Percentiles rank a stretch among this genome's conserved stretches.
Evolutionary conservation across 1,284 basidiomycete species (phyloP).

Genomic region (Rhodotorula sp.): DNA sequence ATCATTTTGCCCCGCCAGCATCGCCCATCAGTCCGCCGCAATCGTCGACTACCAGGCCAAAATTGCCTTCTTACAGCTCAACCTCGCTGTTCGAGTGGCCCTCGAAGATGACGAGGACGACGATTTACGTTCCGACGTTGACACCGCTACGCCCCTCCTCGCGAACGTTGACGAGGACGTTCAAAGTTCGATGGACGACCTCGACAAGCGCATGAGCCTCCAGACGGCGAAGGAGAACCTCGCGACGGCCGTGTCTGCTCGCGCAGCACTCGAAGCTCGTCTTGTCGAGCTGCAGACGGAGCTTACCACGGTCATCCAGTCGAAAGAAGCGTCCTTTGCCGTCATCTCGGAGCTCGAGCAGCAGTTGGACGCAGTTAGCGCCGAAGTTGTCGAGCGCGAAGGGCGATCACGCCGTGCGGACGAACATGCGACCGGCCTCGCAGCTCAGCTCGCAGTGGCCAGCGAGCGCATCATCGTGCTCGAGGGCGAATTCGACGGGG

Average conservation of each 20-base stretch:
- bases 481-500: background rate
- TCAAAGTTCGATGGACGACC: background rate
- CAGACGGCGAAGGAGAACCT: conserved; percentile 9
- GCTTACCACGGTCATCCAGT: background rate
- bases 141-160: background rate
- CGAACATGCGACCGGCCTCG: background rate
- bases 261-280: conserved; percentile 5
- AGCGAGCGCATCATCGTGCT: background rate
- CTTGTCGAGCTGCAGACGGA: background rate
- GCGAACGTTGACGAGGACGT: background rate
- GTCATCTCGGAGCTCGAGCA: background rate
- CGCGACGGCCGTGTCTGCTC: background rate
- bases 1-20: background rate
- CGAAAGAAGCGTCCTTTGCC: background rate
- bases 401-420: background rate
- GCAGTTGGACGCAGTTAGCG: background rate
- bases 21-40: conserved; percentile 15
- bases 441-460: background rate
- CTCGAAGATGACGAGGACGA: conserved; percentile 27
- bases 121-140: background rate
- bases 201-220: background rate
- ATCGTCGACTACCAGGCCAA: conserved; percentile 21
- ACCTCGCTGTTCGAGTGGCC: conserved; percentile 27
- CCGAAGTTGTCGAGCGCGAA: background rate
- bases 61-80: conserved; percentile 30